Base-by-base conservation (phyloP, 805 yeast genomes). In the Candida boidinii region DNA sequence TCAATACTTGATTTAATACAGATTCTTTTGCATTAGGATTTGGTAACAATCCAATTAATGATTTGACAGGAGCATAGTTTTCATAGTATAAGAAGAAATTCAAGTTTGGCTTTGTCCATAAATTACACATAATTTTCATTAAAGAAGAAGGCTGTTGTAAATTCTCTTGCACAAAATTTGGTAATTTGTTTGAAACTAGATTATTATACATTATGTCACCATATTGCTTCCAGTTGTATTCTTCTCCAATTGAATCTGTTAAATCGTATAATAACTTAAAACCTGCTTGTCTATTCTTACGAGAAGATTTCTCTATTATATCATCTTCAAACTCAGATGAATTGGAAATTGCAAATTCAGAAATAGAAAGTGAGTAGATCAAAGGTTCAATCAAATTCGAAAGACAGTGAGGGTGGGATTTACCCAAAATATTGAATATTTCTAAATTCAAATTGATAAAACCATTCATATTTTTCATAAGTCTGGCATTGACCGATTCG, bases 71-170 rank as follows among this genome's bases (percentile, higher is more conserved):
- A 2, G 70, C 62, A 31, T 56, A 64, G 29, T 79, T 68, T 40
- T 82, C 81, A 34, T 65, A 55, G 35, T 66, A 66, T 28, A 85
- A 54, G 37, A 79, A 72, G 11, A 63, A 62, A 29, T 66, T 58
- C 24, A 79, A 62, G 16, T 60, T 58, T 5, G 62, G 58, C 21
- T 57, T 51, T 4, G 63, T 49, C 30, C 81, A 60, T 76, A 94
- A 71, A 7, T 69, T 58, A 6, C 73, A 55, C 46, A 90, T 69
- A 8, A 86, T 50, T 35, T 65, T 72, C 72, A 88, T 59, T 28
- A 90, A 51, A 0, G 94, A 70, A 0, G 96, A 86, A 1, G 90
- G 79, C 46, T 81, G 86, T 49, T 86, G 94, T 21, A 80, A 61
- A 51, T 90, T 92, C 46, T 82, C 95, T 26, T 60, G 68, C 3